Evolutionary conservation across 169 alveolate species (phyloP), one percentile per base, ranked within the genome.

Genomic region (Eimeria falciformis): DNA sequence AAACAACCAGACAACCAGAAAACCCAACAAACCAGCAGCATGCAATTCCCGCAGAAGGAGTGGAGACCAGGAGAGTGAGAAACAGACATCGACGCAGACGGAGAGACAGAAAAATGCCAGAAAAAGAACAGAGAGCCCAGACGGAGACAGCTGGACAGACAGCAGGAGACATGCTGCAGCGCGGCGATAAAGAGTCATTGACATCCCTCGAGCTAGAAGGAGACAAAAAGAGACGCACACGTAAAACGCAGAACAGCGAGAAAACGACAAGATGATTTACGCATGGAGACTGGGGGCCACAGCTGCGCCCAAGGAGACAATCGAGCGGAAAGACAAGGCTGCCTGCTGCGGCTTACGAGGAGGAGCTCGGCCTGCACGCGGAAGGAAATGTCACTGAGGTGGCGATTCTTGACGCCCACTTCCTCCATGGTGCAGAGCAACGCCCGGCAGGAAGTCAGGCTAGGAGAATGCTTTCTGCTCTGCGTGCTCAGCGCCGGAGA

Each of bases 341-440:
- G 23, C 79, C 3, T 17, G 17, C 14, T n/a, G 37, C 43, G 3
- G 21, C 88, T 78, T 23, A 46, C 77, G 37, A 33, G 90, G 50
- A 77, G 33, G 17, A 37, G 40, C 12, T 45, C 21, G n/a, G 33
- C 46, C 18, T 37, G 33, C 27, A 77, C 12, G 25, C 50, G 9
- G 33, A 12, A 6, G 21, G 25, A 27, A 66, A 77, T n/a, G 47
- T 50, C 47, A 0, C 21, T 73, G n/a, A 81, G 77, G 18, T n/a
- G 53, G 21, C 56, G 46, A 53, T 81, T 81, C 56, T 71, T 55
- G 29, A 81, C 29, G 56, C 37, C 55, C 17, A 81, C 75, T 5
- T 25, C 75, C 43, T 37, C 29, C 90, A 81, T 55, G 3, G 12
- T 73, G 11, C 56, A 75, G 14, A 53, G 75, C 27, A 81, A 77